Evolutionary conservation across 495 filamentous ascomycete species (phyloP).

Genomic region (Platismatia glauca): DNA sequence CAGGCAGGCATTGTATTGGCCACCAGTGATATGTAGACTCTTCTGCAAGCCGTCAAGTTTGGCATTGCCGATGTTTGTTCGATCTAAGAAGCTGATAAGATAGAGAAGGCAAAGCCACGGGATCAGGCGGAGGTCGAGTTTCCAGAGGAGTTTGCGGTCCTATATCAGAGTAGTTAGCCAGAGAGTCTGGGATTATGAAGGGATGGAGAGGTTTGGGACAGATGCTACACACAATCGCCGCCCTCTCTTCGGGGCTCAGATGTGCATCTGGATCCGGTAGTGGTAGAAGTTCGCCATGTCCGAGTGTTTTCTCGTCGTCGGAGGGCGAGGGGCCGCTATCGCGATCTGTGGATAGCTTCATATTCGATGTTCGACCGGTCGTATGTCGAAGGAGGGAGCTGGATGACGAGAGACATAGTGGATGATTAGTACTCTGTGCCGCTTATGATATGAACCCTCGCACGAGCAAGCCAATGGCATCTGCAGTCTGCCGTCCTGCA

Average conservation of each 20-base stretch:
- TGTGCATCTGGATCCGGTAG: slow-evolving; percentile 69
- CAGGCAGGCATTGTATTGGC: slow-evolving; percentile 69
- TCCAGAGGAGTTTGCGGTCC: slow-evolving; percentile 61
- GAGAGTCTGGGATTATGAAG: neutral
- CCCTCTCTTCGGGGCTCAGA: slow-evolving; percentile 56
- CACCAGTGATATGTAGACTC: slow-evolving; percentile 53
- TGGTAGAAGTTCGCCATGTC: slow-evolving; percentile 28
- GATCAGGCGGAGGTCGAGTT: slow-evolving; percentile 61
- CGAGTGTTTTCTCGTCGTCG: slow-evolving; percentile 24
- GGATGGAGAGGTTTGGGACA: neutral
- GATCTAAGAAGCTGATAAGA: slow-evolving; percentile 62
- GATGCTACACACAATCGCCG: slow-evolving; percentile 47
- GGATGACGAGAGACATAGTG: neutral
- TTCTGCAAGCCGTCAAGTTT: slow-evolving; percentile 65
- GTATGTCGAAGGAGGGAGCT: neutral
- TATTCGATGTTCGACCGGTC: neutral
- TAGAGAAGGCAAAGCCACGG: slow-evolving; percentile 84
- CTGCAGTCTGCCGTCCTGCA: neutral
- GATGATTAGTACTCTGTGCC: neutral
- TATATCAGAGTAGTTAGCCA: slow-evolving; percentile 25
- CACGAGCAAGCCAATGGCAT: neutral
- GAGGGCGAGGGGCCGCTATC: slow-evolving; percentile 22
- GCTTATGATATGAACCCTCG: neutral
- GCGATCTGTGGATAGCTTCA: slow-evolving; percentile 10
- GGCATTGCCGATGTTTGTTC: slow-evolving; percentile 67